Percentiles rank a stretch among this genome's conserved stretches.
phyloP scores from a whole-genome alignment of 2,329 filamentous ascomycete genomes.

The Acarospora socialis region DNA sequence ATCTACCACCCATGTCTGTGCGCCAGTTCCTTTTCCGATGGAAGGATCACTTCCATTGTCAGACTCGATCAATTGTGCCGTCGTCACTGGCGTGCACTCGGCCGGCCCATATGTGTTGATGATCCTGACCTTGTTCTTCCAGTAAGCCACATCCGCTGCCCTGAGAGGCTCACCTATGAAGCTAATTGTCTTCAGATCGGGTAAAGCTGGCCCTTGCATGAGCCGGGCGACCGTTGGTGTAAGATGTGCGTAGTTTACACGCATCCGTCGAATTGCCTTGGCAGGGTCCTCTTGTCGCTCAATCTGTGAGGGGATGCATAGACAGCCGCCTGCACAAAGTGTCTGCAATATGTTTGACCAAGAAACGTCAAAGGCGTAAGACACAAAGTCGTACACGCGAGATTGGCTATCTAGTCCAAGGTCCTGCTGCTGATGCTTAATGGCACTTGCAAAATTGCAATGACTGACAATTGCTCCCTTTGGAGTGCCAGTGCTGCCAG shows the following conservation, averaged over 20 bases:
- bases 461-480: slow-evolving; percentile 9
- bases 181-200: slow-evolving; percentile 10
- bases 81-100: slow-evolving; percentile 24
- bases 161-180: slow-evolving; percentile 16
- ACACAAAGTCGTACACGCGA: slow-evolving; percentile 10
- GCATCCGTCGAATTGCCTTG: slow-evolving; percentile 8
- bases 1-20: slow-evolving; percentile 25
- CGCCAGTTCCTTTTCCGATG: slow-evolving; percentile 21
- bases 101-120: slow-evolving; percentile 28
- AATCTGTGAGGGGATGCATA: slow-evolving; percentile 12
- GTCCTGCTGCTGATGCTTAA: slow-evolving; percentile 1
- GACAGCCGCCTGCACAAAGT: slow-evolving; percentile 10
- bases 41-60: slow-evolving; percentile 20
- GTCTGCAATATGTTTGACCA: slow-evolving; percentile 8
- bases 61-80: slow-evolving; percentile 20
- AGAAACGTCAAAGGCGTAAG: slow-evolving; percentile 12
- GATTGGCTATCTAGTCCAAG: too few relatives aligned
- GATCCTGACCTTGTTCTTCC: slow-evolving; percentile 23
- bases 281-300: slow-evolving; percentile 7
- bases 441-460: too few relatives aligned
- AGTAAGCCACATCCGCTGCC: slow-evolving; percentile 19
- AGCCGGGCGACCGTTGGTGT: too few relatives aligned
- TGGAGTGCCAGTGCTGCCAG: slow-evolving; percentile 10
- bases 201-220: too few relatives aligned
- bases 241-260: slow-evolving; percentile 11